Conservation (phyloP, 805 yeast species). For the Nakazawaea wickerhamii region DNA sequence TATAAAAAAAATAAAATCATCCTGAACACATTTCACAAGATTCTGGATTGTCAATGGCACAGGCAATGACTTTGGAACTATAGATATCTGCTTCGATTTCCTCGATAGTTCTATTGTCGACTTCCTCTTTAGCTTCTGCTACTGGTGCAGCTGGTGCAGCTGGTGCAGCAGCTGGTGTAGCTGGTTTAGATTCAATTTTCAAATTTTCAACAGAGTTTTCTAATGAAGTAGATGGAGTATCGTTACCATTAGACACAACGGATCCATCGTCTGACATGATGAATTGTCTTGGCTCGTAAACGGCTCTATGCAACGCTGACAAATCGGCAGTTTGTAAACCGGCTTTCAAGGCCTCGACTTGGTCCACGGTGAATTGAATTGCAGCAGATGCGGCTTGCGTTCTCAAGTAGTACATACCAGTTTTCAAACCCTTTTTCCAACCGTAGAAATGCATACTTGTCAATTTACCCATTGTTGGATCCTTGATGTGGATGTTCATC, state of each 20-base stretch:
- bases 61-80: slow-evolving; percentile 90
- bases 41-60: slow-evolving; percentile 96
- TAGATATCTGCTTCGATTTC: slow-evolving; percentile 71
- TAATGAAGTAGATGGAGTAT: slow-evolving; percentile 29
- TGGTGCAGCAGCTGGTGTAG: background rate
- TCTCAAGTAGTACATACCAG: slow-evolving; percentile 97
- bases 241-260: slow-evolving; percentile 23
- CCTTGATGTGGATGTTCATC: slow-evolving; percentile 79
- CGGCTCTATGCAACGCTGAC: slow-evolving; percentile 32
- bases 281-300: slow-evolving; percentile 19
- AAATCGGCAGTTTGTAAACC: slow-evolving; percentile 17
- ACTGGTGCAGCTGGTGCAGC: slow-evolving; percentile 14
- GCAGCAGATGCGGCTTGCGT: slow-evolving; percentile 98
- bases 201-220: slow-evolving; percentile 44
- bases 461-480: slow-evolving; percentile 93
- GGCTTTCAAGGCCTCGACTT: slow-evolving; percentile 32
- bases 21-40: slow-evolving; percentile 99
- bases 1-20: slow-evolving; percentile 30
- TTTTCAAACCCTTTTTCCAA: slow-evolving; percentile 97
- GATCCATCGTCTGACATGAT: slow-evolving; percentile 22
- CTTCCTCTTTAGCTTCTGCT: slow-evolving; percentile 14
- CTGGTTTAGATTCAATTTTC: slow-evolving; percentile 26
- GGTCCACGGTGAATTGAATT: slow-evolving; percentile 81
- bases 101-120: slow-evolving; percentile 24
- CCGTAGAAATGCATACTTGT: slow-evolving; percentile 99